Evolutionary conservation across 495 filamentous ascomycete genomes (phyloP).

Genomic region (Lasiosphaeriaceae sp.): DNA sequence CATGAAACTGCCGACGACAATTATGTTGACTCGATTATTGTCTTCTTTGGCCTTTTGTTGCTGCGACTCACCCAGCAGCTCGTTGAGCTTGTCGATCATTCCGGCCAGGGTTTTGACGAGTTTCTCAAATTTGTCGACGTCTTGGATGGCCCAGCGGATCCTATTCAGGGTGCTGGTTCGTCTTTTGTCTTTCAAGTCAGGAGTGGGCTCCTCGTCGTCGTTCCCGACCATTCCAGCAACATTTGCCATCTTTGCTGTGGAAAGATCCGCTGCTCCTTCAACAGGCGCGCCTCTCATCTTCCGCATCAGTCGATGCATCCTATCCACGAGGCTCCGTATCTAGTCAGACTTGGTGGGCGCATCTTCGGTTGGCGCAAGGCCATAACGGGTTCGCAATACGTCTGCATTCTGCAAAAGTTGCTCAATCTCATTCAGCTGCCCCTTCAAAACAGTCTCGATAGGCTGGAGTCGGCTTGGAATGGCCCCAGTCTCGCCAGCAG

Average conservation of each 20-base stretch:
- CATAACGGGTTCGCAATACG: constrained; percentile 5
- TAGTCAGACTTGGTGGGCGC: constrained; percentile 6
- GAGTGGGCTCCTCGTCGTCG: neutral
- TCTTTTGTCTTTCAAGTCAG: neutral
- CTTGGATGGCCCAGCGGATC: constrained; percentile 5
- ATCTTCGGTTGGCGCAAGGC: constrained; percentile 6
- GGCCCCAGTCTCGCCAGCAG: neutral
- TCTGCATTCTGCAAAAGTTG: constrained; percentile 1
- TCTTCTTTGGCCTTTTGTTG: constrained; percentile 1
- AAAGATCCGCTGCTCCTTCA: neutral
- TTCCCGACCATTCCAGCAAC: neutral
- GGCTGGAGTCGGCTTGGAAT: constrained; percentile 1
- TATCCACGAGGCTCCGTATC: constrained; percentile 3
- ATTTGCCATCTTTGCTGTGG: neutral
- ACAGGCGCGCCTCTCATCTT: neutral
- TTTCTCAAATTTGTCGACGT: constrained; percentile 8
- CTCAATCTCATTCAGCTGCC: constrained; percentile 8
- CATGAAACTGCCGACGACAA: constrained; percentile 10
- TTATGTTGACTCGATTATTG: constrained; percentile 11
- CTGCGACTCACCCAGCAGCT: constrained; percentile 8
- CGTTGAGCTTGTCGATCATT: constrained; percentile 11
- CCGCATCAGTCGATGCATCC: constrained; percentile 8
- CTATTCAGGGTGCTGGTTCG: neutral
- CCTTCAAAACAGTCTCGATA: neutral
- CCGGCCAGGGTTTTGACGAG: constrained; percentile 8